phyloP scores from a whole-genome alignment of 345 rosid species.

The Salix caprea region DNA sequence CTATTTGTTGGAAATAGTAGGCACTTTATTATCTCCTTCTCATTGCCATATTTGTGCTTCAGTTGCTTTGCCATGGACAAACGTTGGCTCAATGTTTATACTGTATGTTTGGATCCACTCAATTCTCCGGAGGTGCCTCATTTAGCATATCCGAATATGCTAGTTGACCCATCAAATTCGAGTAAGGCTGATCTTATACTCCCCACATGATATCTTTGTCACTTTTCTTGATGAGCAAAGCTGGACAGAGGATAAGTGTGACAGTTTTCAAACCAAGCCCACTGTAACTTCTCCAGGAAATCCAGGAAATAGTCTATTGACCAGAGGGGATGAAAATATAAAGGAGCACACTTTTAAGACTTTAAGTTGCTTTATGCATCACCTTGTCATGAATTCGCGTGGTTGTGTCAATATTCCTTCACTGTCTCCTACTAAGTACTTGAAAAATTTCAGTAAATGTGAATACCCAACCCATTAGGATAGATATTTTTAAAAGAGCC shows the following conservation, averaged over 20 bases:
- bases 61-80: conserved; percentile 40
- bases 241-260: conserved; percentile 1
- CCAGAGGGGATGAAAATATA: neutral
- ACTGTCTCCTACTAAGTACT: neutral
- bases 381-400: neutral
- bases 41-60: conserved; percentile 17
- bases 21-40: conserved; percentile 12
- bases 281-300: neutral
- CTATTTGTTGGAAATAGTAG: neutral
- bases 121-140: conserved; percentile 51
- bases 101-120: conserved; percentile 53
- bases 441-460: neutral
- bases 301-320: neutral
- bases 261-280: neutral
- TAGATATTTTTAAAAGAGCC: neutral
- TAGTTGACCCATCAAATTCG: conserved; percentile 21
- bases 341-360: no score
- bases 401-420: neutral
- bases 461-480: neutral
- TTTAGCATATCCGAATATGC: conserved; percentile 18
- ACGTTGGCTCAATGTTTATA: conserved; percentile 65
- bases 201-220: neutral
- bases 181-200: conserved; percentile 27
- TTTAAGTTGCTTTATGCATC: neutral
- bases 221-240: neutral